Conservation (phyloP, 176 grass and related monocot species). For the Triticum aestivum region IWGSC_CS_RefSeq_v2.1 NC_057804.1:533527211-533527710, state of each 20-base stretch:
- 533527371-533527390: too few species aligned
- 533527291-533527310: too few species aligned
- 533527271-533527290: too few species aligned
- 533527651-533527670: not conserved
- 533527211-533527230: not conserved
- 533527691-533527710: not conserved
- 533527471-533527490: too few species aligned
- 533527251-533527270: not conserved
- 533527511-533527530: not conserved
- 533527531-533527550: not conserved
- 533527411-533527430: too few species aligned
- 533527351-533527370: too few species aligned
- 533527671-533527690: constrained; percentile 22
- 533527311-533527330: too few species aligned
- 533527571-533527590: not conserved
- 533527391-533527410: too few species aligned
- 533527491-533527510: too few species aligned
- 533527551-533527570: not conserved
- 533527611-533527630: not conserved
- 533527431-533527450: too few species aligned
- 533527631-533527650: not conserved
- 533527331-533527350: too few species aligned
- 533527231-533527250: not conserved
- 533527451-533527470: too few species aligned
- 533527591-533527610: not conserved